phyloP scores from a whole-genome alignment of 768 basidiomycete species.

The Lactifluus volemus region DNA sequence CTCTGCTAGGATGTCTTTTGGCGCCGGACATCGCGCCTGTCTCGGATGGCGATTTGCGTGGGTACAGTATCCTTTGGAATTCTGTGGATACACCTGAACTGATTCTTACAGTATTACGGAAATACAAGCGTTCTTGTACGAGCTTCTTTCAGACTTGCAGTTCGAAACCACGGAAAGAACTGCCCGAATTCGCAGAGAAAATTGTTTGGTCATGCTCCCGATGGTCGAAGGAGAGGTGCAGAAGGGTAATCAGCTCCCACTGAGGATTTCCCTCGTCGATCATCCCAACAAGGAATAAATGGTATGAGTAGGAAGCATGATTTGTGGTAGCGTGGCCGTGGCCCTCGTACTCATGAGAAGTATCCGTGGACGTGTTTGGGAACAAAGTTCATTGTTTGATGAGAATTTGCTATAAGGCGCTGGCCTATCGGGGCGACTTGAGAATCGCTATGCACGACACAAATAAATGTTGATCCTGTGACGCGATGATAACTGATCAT shows the following conservation, averaged over 20 bases:
- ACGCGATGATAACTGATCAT: too few species aligned
- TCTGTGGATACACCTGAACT: background rate
- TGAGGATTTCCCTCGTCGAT: slow-evolving; percentile 8
- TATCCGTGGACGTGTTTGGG: too few species aligned
- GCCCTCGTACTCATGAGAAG: too few species aligned
- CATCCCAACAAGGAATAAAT: background rate
- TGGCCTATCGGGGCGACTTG: too few species aligned
- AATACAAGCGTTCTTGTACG: slow-evolving; percentile 51
- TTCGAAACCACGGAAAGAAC: slow-evolving; percentile 30
- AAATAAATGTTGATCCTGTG: too few species aligned
- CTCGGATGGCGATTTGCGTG: slow-evolving; percentile 15
- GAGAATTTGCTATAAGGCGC: too few species aligned
- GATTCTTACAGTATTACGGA: slow-evolving; percentile 30
- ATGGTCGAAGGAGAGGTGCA: slow-evolving; percentile 12
- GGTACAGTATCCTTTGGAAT: background rate
- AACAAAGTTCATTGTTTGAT: too few species aligned
- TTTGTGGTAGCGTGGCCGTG: too few species aligned
- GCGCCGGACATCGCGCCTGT: slow-evolving; percentile 11
- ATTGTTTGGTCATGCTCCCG: slow-evolving; percentile 12
- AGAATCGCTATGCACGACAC: too few species aligned
- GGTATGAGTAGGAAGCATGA: background rate
- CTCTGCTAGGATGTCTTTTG: slow-evolving; percentile 9
- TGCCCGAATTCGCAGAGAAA: slow-evolving; percentile 25
- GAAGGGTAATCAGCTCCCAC: slow-evolving; percentile 14
- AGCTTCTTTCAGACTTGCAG: slow-evolving; percentile 46